Evolutionary conservation across 202 grass and related monocot species (phyloP).

Genomic region (Saccharum hybrid): DNA sequence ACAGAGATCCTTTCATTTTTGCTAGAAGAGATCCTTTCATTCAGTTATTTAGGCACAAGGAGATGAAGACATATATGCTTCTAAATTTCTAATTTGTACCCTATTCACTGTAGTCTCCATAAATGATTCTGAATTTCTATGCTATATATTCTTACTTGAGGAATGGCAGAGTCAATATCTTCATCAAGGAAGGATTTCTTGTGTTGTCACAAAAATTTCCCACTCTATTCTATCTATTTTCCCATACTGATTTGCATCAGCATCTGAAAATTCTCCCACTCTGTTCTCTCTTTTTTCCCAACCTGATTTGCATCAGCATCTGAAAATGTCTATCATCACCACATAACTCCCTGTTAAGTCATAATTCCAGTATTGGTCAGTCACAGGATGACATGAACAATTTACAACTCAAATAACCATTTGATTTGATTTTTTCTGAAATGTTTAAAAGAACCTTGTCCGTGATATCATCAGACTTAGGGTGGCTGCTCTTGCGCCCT

Average conservation of each 20-base stretch:
- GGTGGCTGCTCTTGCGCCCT: no score
- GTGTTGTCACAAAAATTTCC: slow-evolving; percentile 54
- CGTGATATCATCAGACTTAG: no score
- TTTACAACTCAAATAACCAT: slow-evolving; percentile 7
- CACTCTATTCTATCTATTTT: no score
- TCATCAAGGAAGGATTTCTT: slow-evolving; percentile 83
- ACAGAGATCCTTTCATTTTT: no score
- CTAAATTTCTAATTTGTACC: slow-evolving; percentile 7
- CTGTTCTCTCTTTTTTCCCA: slow-evolving; percentile 2
- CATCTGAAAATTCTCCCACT: slow-evolving; percentile 54
- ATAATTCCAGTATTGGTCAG: slow-evolving; percentile 12
- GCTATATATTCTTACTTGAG: slow-evolving; percentile 64
- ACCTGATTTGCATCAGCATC: slow-evolving; percentile 54
- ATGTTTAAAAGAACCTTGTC: not conserved
- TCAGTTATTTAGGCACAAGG: no score
- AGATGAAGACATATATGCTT: no score
- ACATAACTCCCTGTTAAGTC: slow-evolving; percentile 17
- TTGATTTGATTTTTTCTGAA: slow-evolving; percentile 1
- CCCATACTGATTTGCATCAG: no score
- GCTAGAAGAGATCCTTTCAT: no score
- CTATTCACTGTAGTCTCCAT: not conserved
- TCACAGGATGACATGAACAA: slow-evolving; percentile 10
- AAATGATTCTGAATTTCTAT: slow-evolving; percentile 7
- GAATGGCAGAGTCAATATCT: slow-evolving; percentile 92
- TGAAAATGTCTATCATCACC: slow-evolving; percentile 69